Conservation (phyloP, 345 rosid species). For the Microthlaspi erraticum region DNA sequence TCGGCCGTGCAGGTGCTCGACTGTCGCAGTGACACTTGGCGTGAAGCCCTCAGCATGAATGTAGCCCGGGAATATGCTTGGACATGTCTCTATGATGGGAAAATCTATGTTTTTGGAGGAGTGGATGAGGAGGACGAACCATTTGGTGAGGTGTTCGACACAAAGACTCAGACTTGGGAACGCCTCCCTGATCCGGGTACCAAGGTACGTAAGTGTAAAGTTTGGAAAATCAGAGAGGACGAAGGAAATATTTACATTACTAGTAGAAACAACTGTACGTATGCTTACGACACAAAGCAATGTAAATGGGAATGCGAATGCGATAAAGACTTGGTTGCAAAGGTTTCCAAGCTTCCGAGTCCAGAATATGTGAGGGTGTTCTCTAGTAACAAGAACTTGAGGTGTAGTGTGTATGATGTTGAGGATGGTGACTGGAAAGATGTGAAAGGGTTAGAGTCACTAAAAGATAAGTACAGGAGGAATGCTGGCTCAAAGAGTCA, state of each 20-base stretch:
- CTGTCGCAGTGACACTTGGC: slow-evolving; percentile 3
- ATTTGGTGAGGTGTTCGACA: slow-evolving; percentile 13
- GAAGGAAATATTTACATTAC: neutral
- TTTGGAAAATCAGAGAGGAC: neutral
- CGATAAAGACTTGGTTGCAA: neutral
- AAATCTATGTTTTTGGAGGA: neutral
- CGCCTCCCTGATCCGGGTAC: neutral
- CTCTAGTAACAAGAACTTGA: neutral
- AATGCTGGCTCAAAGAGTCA: neutral
- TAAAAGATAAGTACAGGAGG: too few relatives aligned
- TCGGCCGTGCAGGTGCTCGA: neutral
- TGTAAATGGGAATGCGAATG: slow-evolving; percentile 1
- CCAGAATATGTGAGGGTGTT: neutral
- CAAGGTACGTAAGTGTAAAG: neutral
- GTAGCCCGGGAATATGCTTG: neutral
- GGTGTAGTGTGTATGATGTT: neutral
- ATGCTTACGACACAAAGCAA: slow-evolving; percentile 10
- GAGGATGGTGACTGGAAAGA: neutral
- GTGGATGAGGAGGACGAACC: neutral
- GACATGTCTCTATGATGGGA: neutral
- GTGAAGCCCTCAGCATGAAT: neutral
- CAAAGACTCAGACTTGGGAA: slow-evolving; percentile 21
- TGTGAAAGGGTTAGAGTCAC: too few relatives aligned
- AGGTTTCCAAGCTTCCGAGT: too few relatives aligned
- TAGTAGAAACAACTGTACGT: neutral